Evolutionary conservation across 73 alveolate species (phyloP).

Genomic region (Uronychia binucleata): DNA sequence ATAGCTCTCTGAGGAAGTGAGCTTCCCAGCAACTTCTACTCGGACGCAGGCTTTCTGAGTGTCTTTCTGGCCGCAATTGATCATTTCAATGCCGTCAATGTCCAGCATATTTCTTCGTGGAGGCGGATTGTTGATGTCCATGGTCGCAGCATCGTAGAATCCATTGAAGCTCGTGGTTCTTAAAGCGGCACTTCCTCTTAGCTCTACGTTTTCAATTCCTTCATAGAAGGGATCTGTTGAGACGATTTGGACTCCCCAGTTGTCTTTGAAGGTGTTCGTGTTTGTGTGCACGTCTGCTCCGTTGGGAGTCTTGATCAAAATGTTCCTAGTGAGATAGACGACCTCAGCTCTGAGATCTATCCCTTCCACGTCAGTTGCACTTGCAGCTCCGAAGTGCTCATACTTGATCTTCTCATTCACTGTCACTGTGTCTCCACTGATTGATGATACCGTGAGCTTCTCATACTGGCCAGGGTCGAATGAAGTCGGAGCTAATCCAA

Average conservation of each 20-base stretch:
- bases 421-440: background rate
- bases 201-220: background rate
- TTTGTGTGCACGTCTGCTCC: background rate
- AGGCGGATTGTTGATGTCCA: background rate
- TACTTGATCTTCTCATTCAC: background rate
- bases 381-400: slow-evolving; percentile 26
- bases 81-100: background rate
- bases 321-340: background rate
- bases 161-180: background rate
- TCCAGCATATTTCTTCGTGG: background rate
- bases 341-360: slow-evolving; percentile 42
- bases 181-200: background rate
- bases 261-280: no score
- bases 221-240: background rate
- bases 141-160: background rate
- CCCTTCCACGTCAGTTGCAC: slow-evolving; percentile 10
- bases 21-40: background rate
- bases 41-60: background rate
- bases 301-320: background rate
- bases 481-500: slow-evolving; percentile 35
- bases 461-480: background rate
- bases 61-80: background rate
- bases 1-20: background rate
- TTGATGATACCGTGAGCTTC: background rate
- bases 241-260: background rate